Conservation (phyloP, 2,329 filamentous ascomycete species). For the Amylocarpus encephaloides region DNA sequence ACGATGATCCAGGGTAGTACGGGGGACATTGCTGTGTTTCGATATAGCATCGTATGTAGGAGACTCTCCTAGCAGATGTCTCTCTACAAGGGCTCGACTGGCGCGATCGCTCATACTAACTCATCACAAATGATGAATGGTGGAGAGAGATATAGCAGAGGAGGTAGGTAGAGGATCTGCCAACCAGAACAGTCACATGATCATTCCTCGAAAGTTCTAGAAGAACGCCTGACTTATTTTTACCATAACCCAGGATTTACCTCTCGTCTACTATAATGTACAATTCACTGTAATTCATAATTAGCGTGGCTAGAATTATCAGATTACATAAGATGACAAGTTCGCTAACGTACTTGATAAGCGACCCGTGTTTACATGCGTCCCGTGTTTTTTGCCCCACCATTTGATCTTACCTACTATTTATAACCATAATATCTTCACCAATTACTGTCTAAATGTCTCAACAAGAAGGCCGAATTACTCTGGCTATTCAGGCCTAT, state of each 20-base stretch:
- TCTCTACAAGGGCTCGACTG: neutral
- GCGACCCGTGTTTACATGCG: too few species aligned
- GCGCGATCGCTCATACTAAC: neutral
- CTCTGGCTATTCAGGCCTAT: too few species aligned
- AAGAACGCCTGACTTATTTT: neutral
- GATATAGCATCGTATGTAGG: slow-evolving; percentile 10
- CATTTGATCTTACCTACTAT: too few species aligned
- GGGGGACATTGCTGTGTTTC: slow-evolving; percentile 22
- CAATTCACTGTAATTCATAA: neutral
- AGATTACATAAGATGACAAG: neutral
- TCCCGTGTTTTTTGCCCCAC: too few species aligned
- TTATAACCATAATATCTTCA: too few species aligned
- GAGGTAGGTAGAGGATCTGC: neutral
- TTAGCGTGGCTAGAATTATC: neutral
- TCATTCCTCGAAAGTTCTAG: neutral
- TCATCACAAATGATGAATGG: neutral
- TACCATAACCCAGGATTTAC: neutral
- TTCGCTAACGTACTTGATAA: too few species aligned
- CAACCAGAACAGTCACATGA: neutral
- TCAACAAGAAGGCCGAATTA: too few species aligned
- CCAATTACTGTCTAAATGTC: too few species aligned
- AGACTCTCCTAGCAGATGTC: neutral
- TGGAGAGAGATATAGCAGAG: neutral
- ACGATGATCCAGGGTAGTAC: slow-evolving; percentile 23
- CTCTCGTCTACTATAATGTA: neutral